Percentiles rank a stretch among this genome's conserved stretches.
These are phyloP conservation scores for Ceratobasidium sp. DNA, from an alignment of 1,284 basidiomycete genomes.

Conservation along the genomic window DNA sequence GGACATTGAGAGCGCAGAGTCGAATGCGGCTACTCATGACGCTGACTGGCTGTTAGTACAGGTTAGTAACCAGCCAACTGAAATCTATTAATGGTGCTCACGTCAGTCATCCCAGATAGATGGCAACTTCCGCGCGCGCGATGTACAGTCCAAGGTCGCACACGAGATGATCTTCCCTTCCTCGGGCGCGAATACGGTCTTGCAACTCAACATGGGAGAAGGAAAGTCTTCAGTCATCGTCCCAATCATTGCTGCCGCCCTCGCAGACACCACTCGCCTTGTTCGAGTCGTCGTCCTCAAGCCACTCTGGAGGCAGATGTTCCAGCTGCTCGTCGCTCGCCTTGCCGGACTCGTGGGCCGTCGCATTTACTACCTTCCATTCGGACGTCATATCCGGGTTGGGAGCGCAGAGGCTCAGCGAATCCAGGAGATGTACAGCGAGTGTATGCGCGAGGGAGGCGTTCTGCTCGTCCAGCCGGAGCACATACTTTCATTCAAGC, in stretches of 20 bases:
- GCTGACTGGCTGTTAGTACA: conserved; percentile 27
- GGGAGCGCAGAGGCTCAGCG: conserved; percentile 45
- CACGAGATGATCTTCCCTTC: conserved; percentile 65
- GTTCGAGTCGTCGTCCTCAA: conserved; percentile 66
- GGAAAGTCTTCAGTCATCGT: conserved; percentile 69
- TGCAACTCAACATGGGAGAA: conserved; percentile 73
- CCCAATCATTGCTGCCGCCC: conserved; percentile 59
- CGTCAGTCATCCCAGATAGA: conserved; percentile 59
- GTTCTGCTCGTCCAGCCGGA: conserved; percentile 67
- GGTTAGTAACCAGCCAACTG: background rate
- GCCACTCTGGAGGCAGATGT: conserved; percentile 62
- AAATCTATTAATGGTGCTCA: background rate
- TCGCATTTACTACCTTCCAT: conserved; percentile 65
- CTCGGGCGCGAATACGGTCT: conserved; percentile 57
- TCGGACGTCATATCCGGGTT: conserved; percentile 60
- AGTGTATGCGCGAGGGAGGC: conserved; percentile 60
- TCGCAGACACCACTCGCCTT: conserved; percentile 62
- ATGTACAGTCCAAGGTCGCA: conserved; percentile 61
- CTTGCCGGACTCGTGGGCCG: conserved; percentile 62
- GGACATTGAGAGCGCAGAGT: background rate
- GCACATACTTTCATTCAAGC: conserved; percentile 66
- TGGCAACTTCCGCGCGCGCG: conserved; percentile 60
- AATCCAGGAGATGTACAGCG: conserved; percentile 56
- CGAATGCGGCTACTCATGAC: background rate
- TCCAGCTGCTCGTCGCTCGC: conserved; percentile 62